phyloP scores from a whole-genome alignment of 192 early-diverging fungal species.

The Backusella parvicylindrica region DNA sequence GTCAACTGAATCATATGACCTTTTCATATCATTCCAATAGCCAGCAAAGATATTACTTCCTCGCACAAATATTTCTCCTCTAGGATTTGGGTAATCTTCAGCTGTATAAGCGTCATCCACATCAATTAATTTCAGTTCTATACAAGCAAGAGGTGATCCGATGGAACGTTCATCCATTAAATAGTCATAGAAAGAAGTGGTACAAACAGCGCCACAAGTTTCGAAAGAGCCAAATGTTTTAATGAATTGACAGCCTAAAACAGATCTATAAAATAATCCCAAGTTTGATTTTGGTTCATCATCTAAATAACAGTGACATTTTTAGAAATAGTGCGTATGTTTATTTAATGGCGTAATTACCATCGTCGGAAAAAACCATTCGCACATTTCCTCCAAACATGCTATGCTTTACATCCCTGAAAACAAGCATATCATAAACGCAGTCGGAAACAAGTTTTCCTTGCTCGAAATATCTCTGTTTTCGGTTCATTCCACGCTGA shows the following conservation, averaged over 20 bases:
- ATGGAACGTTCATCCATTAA: conserved; percentile 48
- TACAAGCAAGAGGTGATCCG: conserved; percentile 54
- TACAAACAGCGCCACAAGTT: conserved; percentile 30
- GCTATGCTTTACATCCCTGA: conserved; percentile 35
- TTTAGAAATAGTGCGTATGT: background rate
- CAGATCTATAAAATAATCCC: conserved; percentile 50
- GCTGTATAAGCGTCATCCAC: conserved; percentile 71
- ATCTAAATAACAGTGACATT: background rate
- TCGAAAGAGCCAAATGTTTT: conserved; percentile 46
- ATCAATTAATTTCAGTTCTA: conserved; percentile 77
- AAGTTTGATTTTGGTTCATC: background rate
- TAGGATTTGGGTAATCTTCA: conserved; percentile 66
- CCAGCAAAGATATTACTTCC: conserved; percentile 76
- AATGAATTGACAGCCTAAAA: conserved; percentile 57
- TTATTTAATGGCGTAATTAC: background rate
- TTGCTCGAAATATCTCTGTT: conserved; percentile 21
- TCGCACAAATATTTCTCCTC: conserved; percentile 86
- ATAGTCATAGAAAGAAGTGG: conserved; percentile 39
- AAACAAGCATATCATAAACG: conserved; percentile 40
- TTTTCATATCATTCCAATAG: conserved; percentile 75
- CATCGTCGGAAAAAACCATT: conserved; percentile 16
- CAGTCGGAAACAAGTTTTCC: conserved; percentile 35
- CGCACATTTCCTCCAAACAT: conserved; percentile 39
- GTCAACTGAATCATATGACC: conserved; percentile 69
- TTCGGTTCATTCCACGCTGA: conserved; percentile 34